Percentiles rank a stretch among this genome's conserved stretches.
phyloP scores from a whole-genome alignment of 179 eudicot genomes.

The Gypsophila paniculata region DNA sequence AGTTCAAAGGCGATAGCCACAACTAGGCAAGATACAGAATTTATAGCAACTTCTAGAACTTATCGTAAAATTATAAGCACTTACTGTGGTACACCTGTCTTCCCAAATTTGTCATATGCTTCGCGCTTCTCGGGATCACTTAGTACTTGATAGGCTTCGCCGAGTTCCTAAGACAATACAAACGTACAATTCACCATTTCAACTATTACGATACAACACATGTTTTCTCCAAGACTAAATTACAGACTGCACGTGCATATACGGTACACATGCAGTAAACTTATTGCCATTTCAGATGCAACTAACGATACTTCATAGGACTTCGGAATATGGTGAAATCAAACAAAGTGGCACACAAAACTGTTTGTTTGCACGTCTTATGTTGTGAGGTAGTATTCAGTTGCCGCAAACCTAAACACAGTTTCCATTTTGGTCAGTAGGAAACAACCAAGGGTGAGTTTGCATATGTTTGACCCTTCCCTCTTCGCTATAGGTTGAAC shows the following conservation, averaged over 20 bases:
- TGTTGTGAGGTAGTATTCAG: background rate
- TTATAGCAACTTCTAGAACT: background rate
- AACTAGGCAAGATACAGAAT: background rate
- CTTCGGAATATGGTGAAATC: background rate
- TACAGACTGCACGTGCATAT: background rate
- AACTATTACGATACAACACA: background rate
- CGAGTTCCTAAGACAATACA: slow-evolving; percentile 58
- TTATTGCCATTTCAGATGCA: background rate
- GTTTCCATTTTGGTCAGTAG: background rate
- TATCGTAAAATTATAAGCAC: slow-evolving; percentile 23
- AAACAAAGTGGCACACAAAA: background rate
- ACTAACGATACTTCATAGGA: background rate
- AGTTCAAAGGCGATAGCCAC: background rate
- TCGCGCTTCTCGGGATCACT: slow-evolving; percentile 83
- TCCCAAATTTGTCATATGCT: slow-evolving; percentile 76
- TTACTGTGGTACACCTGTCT: slow-evolving; percentile 67
- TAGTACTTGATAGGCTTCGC: slow-evolving; percentile 92
- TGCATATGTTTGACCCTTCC: background rate
- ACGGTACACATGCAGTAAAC: background rate
- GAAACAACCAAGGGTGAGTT: background rate
- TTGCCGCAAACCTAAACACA: background rate
- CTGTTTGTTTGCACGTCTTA: background rate
- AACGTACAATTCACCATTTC: slow-evolving; percentile 5
- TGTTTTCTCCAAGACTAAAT: background rate
- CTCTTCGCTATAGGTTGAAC: background rate